Evolutionary conservation across 208 protist genomes (phyloP).

Genomic region (Wallacemonas collosoma): DNA sequence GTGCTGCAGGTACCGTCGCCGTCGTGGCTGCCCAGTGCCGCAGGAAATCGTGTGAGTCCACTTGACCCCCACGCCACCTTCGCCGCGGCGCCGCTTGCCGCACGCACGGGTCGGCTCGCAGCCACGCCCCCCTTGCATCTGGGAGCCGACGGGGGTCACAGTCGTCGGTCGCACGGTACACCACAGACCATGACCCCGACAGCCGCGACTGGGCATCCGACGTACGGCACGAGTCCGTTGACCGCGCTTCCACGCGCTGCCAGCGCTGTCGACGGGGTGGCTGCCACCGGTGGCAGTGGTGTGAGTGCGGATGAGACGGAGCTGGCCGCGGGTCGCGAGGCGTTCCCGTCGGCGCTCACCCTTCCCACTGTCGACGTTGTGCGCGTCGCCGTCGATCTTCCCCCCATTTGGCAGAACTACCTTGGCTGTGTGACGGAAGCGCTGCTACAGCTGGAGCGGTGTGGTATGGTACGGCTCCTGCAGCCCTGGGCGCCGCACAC

Average conservation of each 20-base stretch:
- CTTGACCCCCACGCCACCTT: not conserved
- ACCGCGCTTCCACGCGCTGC: not conserved
- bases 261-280: not conserved
- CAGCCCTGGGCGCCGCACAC: slow-evolving; percentile 41
- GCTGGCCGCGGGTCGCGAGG: not conserved
- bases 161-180: not conserved
- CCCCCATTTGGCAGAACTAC: slow-evolving; percentile 33
- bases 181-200: not conserved
- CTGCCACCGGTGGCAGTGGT: no score
- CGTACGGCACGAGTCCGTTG: not conserved
- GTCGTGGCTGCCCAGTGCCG: not conserved
- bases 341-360: not conserved
- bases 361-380: slow-evolving; percentile 12
- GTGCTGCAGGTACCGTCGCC: not conserved
- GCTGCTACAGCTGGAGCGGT: slow-evolving; percentile 61
- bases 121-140: not conserved
- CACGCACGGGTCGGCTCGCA: not conserved
- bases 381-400: slow-evolving; percentile 32
- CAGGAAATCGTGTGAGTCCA: not conserved
- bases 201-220: not conserved
- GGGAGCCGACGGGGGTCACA: not conserved
- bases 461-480: slow-evolving; percentile 55
- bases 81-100: not conserved
- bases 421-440: slow-evolving; percentile 58
- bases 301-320: no score